Conservation (phyloP, 306 rosid species). For the Glycyrrhiza uralensis region DNA sequence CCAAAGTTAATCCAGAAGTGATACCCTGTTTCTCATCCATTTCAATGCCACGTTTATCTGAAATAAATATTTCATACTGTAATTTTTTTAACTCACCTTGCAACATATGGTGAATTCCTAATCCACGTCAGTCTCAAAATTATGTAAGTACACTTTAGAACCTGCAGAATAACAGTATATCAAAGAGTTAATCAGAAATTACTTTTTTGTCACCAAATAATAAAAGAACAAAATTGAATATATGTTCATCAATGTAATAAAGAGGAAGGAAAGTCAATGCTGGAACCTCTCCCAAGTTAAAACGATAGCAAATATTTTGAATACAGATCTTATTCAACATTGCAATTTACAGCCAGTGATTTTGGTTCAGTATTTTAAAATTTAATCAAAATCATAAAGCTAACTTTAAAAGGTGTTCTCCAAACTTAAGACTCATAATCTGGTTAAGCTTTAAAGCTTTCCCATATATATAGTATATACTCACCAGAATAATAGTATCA, state of each 20-base stretch:
- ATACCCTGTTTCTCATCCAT: constrained; percentile 1
- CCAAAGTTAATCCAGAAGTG: constrained; percentile 3
- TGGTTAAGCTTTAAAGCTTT: constrained; percentile 5
- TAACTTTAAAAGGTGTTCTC: neutral
- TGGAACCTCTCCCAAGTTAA: neutral
- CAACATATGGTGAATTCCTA: constrained; percentile 71
- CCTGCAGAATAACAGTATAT: constrained; percentile 44
- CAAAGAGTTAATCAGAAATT: neutral
- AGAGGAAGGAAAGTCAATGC: constrained; percentile 1
- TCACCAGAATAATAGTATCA: constrained; percentile 76
- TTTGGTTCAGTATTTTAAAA: neutral
- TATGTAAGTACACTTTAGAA: constrained; percentile 55
- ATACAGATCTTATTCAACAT: neutral
- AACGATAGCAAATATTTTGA: neutral
- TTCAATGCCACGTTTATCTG: constrained; percentile 15
- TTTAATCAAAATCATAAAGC: neutral
- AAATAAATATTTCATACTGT: neutral
- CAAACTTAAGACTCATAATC: neutral
- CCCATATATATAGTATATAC: constrained; percentile 18
- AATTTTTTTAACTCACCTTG: constrained; percentile 48
- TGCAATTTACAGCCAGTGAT: neutral
- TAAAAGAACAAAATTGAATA: constrained; percentile 7
- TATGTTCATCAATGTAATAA: neutral
- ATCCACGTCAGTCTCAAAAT: constrained; percentile 81
- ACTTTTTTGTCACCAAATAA: neutral